Evolutionary conservation across 208 protist species (phyloP).

Genomic region (Leishmania turanica): DNA sequence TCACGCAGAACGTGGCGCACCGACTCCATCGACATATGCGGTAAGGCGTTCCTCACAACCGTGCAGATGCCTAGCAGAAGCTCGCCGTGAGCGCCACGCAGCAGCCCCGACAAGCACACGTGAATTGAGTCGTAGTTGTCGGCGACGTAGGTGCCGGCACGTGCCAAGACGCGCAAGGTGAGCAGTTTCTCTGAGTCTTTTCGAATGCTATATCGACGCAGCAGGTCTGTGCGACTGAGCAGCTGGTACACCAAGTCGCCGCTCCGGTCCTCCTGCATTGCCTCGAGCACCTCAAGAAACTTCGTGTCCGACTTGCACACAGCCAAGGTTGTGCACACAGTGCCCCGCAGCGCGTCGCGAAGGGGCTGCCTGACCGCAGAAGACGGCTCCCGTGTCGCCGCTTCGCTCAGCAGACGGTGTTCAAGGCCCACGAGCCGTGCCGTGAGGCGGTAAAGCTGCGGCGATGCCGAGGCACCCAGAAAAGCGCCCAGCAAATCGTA

Average conservation of each 20-base stretch:
- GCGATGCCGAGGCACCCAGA: slow-evolving; percentile 5
- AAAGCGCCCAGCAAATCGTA: slow-evolving; percentile 1
- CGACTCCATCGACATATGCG: not conserved
- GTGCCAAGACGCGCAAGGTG: slow-evolving; percentile 5
- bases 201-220: not conserved
- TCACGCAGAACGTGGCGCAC: slow-evolving; percentile 10
- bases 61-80: not conserved
- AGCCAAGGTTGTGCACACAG: not conserved
- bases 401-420: slow-evolving; percentile 7
- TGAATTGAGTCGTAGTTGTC: slow-evolving; percentile 13
- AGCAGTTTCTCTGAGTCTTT: slow-evolving; percentile 5
- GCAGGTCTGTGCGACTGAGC: slow-evolving; percentile 6
- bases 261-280: slow-evolving; percentile 5
- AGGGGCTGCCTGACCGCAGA: not conserved
- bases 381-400: not conserved
- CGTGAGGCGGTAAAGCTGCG: slow-evolving; percentile 1
- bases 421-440: slow-evolving; percentile 11
- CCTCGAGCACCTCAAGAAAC: slow-evolving; percentile 4
- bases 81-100: not conserved
- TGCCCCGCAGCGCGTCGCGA: not conserved
- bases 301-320: slow-evolving; percentile 1
- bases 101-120: not conserved
- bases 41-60: not conserved
- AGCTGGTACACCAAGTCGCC: slow-evolving; percentile 1
- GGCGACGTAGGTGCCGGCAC: slow-evolving; percentile 8